These are phyloP conservation scores for Fragilaria radians DNA, from an alignment of 108 stramenopile genomes.

Conservation along the genomic window DNA sequence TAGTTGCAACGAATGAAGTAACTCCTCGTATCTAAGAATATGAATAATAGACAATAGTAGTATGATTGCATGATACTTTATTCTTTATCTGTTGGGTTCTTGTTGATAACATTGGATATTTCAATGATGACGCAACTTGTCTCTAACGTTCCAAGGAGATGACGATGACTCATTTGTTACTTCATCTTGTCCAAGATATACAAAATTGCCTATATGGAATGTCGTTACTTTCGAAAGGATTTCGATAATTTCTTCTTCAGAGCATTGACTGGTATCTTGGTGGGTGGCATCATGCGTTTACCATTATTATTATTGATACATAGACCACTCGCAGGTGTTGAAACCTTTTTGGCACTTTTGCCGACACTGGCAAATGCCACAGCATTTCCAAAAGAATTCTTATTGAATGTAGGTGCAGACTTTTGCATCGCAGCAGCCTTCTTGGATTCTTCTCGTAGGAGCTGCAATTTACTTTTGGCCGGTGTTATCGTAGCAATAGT, in stretches of 20 bases:
- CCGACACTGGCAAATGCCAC: neutral
- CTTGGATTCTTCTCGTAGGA: neutral
- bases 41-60: too few species aligned
- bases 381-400: neutral
- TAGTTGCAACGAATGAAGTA: too few species aligned
- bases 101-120: too few species aligned
- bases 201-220: too few species aligned
- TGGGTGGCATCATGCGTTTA: neutral
- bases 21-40: too few species aligned
- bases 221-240: neutral
- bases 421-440: neutral
- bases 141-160: too few species aligned
- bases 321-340: neutral
- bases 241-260: neutral
- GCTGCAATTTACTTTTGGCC: neutral
- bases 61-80: too few species aligned
- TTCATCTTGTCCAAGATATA: too few species aligned
- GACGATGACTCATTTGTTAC: too few species aligned
- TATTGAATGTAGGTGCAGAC: neutral
- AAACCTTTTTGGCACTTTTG: neutral
- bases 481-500: neutral
- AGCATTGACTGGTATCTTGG: neutral
- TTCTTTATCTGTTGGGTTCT: too few species aligned
- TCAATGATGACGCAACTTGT: too few species aligned
- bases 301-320: neutral